Percentiles rank a stretch among this genome's conserved stretches.
Conservation (phyloP, 2,329 filamentous ascomycete species). For the Penicillium olsonii region DNA sequence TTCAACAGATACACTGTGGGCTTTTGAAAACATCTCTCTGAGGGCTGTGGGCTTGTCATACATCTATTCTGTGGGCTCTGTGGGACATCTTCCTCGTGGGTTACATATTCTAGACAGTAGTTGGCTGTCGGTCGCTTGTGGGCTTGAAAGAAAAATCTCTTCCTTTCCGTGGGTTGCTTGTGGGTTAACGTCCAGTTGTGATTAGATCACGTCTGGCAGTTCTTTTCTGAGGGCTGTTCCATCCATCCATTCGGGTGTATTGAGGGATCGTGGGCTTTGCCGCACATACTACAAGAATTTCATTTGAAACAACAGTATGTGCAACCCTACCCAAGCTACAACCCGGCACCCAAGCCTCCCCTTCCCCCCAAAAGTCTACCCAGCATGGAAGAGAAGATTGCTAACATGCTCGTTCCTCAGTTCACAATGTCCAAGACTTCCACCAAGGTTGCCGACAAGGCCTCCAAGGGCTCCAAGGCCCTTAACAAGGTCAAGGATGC, state of each 20-base stretch:
- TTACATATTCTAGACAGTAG: slow-evolving; percentile 45
- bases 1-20: slow-evolving; percentile 42
- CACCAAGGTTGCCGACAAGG: slow-evolving; percentile 44
- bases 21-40: slow-evolving; percentile 35
- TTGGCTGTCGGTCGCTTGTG: slow-evolving; percentile 44
- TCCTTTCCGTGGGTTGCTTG: slow-evolving; percentile 43
- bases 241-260: slow-evolving; percentile 32
- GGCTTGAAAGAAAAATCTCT: slow-evolving; percentile 41
- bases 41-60: slow-evolving; percentile 47
- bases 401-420: slow-evolving; percentile 24
- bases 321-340: slow-evolving; percentile 13
- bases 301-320: slow-evolving; percentile 18
- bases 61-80: slow-evolving; percentile 45
- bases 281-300: slow-evolving; percentile 32
- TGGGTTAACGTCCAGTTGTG: slow-evolving; percentile 40
- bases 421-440: slow-evolving; percentile 47
- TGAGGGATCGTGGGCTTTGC: slow-evolving; percentile 40
- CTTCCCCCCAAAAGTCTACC: slow-evolving; percentile 1
- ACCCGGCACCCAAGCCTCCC: slow-evolving; percentile 8
- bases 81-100: slow-evolving; percentile 41
- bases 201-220: slow-evolving; percentile 34
- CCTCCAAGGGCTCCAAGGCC: slow-evolving; percentile 39
- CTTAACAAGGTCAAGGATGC: slow-evolving; percentile 51
- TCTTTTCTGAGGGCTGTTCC: slow-evolving; percentile 29
- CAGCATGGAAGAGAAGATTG: not conserved